Conservation (phyloP, 768 basidiomycete genomes). For the Leccinum rimulosum region DNA sequence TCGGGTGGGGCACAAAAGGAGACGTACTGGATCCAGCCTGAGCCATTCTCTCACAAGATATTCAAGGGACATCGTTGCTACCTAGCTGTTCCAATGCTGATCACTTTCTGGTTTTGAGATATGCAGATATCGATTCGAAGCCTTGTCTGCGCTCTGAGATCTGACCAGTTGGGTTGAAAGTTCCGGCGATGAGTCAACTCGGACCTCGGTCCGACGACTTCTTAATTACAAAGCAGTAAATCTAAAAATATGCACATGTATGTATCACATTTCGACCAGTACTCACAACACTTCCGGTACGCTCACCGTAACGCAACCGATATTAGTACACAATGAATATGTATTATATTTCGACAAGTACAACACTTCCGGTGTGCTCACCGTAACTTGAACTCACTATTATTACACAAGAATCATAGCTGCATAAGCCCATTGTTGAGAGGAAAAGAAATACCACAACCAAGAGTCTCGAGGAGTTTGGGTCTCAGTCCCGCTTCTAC, state of each 20-base stretch:
- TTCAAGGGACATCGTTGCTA: slow-evolving; percentile 28
- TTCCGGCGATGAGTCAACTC: too few relatives aligned
- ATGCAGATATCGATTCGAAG: not conserved
- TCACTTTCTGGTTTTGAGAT: not conserved
- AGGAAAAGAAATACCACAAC: slow-evolving; percentile 5
- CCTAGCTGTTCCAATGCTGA: not conserved
- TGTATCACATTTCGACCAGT: too few relatives aligned
- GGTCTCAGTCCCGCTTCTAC: slow-evolving; percentile 18
- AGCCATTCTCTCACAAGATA: slow-evolving; percentile 52
- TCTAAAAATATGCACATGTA: too few relatives aligned
- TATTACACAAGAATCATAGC: not conserved
- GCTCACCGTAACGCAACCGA: too few relatives aligned
- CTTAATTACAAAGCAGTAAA: too few relatives aligned
- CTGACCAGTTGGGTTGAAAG: too few relatives aligned
- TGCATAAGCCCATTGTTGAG: not conserved
- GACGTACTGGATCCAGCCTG: slow-evolving; percentile 43
- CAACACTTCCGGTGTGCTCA: not conserved
- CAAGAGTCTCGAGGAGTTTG: slow-evolving; percentile 18
- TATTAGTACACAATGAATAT: too few relatives aligned
- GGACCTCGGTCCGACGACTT: too few relatives aligned
- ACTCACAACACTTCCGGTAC: too few relatives aligned
- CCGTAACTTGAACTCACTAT: not conserved
- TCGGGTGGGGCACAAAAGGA: not conserved
- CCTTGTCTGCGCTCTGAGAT: too few relatives aligned
- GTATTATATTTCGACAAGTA: not conserved